phyloP scores from a whole-genome alignment of 306 rosid genomes.

The Vigna reflexopilosa region DNA sequence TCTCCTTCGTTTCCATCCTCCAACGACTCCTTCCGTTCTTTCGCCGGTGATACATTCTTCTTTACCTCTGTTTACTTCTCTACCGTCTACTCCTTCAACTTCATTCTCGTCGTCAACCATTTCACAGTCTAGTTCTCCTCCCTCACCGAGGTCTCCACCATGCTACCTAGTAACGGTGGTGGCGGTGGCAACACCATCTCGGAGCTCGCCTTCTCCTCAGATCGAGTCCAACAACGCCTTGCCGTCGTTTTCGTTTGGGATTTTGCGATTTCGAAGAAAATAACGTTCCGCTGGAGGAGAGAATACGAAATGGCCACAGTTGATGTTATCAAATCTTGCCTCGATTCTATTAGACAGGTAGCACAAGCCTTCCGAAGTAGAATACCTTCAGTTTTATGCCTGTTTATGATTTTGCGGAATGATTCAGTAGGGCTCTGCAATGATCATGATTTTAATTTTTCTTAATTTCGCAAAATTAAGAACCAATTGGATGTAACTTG shows the following conservation, averaged over 20 bases:
- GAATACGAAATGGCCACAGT: conserved; percentile 60
- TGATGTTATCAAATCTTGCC: conserved; percentile 74
- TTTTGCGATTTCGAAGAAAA: conserved; percentile 17
- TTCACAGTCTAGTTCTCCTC: too few relatives aligned
- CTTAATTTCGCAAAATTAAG: neutral
- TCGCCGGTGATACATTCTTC: too few relatives aligned
- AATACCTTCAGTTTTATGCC: conserved; percentile 2
- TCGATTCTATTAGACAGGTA: conserved; percentile 81
- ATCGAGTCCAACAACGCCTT: too few relatives aligned
- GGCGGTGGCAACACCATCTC: too few relatives aligned
- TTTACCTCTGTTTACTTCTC: too few relatives aligned
- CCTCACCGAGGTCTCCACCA: too few relatives aligned
- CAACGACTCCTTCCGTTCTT: too few relatives aligned
- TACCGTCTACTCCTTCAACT: too few relatives aligned
- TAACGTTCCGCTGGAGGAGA: conserved; percentile 22
- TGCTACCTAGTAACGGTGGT: too few relatives aligned
- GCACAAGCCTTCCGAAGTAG: neutral
- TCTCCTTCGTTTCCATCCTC: too few relatives aligned
- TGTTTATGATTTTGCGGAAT: neutral
- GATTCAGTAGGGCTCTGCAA: neutral
- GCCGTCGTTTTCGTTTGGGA: neutral
- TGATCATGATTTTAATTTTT: neutral
- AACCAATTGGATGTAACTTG: neutral
- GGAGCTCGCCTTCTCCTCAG: too few relatives aligned
- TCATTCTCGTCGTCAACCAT: too few relatives aligned